Evolutionary conservation across 2,329 filamentous ascomycete genomes (phyloP).

Genomic region (Metarhizium sp.): DNA sequence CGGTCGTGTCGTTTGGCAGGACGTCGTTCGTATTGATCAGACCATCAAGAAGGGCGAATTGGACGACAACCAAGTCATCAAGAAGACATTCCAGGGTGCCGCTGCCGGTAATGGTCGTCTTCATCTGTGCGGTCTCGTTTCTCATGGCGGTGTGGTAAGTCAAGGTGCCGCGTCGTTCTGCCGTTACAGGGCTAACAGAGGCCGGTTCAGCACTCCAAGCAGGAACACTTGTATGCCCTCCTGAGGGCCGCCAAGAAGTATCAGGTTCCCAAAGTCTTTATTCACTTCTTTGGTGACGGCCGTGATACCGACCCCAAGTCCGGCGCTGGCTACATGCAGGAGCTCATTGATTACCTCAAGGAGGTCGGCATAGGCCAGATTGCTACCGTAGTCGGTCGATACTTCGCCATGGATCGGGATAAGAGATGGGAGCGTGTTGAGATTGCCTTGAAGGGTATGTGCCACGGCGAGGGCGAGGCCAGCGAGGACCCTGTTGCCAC

Average conservation of each 20-base stretch:
- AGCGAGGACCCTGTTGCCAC: constrained; percentile 77
- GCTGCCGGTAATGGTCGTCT: constrained; percentile 86
- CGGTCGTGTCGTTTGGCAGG: constrained; percentile 96
- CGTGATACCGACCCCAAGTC: constrained; percentile 98
- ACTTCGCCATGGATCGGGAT: constrained; percentile 99
- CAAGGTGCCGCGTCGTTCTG: background rate
- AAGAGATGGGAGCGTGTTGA: constrained; percentile 98
- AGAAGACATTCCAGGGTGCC: constrained; percentile 65
- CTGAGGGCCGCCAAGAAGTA: constrained; percentile 85
- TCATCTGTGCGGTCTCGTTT: constrained; percentile 85
- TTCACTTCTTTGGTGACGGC: constrained; percentile 98
- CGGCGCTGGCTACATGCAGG: constrained; percentile 76
- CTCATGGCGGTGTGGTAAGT: constrained; percentile 80
- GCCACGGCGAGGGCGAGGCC: constrained; percentile 79
- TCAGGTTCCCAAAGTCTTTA: constrained; percentile 82
- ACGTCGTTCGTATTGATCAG: constrained; percentile 92
- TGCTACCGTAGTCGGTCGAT: constrained; percentile 87
- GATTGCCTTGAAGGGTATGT: constrained; percentile 76
- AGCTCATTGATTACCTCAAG: constrained; percentile 69
- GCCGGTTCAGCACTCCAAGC: constrained; percentile 67
- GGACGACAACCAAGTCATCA: constrained; percentile 66
- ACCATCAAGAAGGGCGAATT: constrained; percentile 80
- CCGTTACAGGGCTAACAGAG: background rate
- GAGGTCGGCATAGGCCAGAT: constrained; percentile 82
- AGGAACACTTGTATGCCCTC: constrained; percentile 81